These are phyloP conservation scores for Trichoderma reesei DNA, from an alignment of 495 filamentous ascomycete genomes.

Conservation along the genomic window DNA sequence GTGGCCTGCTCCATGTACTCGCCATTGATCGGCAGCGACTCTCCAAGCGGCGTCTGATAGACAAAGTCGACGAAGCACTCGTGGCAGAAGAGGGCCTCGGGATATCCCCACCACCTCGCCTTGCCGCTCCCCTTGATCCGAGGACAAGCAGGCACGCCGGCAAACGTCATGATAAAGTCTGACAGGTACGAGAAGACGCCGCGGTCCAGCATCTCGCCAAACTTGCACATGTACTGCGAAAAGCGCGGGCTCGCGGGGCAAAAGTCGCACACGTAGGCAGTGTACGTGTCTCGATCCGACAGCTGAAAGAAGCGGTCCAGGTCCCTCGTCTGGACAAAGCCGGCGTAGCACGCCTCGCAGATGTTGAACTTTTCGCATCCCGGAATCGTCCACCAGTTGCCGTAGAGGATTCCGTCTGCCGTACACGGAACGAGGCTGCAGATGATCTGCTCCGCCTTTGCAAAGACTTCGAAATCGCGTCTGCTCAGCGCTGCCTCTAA, in stretches of 20 bases:
- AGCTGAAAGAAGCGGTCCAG: slow-evolving; percentile 14
- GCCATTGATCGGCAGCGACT: background rate
- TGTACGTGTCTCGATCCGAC: slow-evolving; percentile 1
- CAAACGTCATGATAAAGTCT: slow-evolving; percentile 10
- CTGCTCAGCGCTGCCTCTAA: slow-evolving; percentile 2
- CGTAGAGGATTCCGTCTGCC: slow-evolving; percentile 13
- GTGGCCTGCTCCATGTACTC: background rate
- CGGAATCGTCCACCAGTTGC: slow-evolving; percentile 15
- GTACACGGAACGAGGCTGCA: background rate
- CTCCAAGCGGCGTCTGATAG: slow-evolving; percentile 12
- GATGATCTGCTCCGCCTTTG: background rate
- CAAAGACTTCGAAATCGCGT: slow-evolving; percentile 8
- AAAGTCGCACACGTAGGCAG: slow-evolving; percentile 13
- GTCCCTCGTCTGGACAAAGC: slow-evolving; percentile 11
- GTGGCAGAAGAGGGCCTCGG: slow-evolving; percentile 14
- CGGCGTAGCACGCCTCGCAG: slow-evolving; percentile 15
- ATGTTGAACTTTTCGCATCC: slow-evolving; percentile 12
- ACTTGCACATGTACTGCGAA: slow-evolving; percentile 7
- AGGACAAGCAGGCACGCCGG: slow-evolving; percentile 13
- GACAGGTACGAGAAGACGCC: slow-evolving; percentile 11
- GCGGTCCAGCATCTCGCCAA: slow-evolving; percentile 14
- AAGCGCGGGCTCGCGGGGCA: slow-evolving; percentile 3
- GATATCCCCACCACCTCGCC: slow-evolving; percentile 14
- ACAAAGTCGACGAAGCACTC: slow-evolving; percentile 16
- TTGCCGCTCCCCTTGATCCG: background rate